Percentiles rank a stretch among this genome's conserved stretches.
These are phyloP conservation scores for Novymonas esmeraldas DNA, from an alignment of 208 protist genomes.

Conservation along the genomic window DNA sequence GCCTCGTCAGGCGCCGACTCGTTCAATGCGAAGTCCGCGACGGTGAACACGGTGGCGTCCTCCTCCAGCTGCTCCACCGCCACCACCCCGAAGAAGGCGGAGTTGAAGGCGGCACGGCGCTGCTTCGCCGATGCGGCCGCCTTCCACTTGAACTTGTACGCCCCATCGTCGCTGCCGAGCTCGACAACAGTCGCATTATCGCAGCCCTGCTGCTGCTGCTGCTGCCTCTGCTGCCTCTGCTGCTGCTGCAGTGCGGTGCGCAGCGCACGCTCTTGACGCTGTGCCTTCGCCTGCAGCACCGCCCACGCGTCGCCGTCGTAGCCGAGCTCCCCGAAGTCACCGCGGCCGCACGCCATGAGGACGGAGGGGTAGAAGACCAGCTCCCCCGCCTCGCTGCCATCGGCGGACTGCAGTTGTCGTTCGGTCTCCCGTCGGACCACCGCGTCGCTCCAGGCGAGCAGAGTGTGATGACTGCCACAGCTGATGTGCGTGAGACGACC, in stretches of 20 bases:
- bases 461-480: slow-evolving; percentile 81
- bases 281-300: slow-evolving; percentile 45
- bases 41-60: slow-evolving; percentile 1
- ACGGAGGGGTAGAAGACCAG: slow-evolving; percentile 48
- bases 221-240: not conserved
- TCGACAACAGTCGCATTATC: not conserved
- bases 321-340: slow-evolving; percentile 89
- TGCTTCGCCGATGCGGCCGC: slow-evolving; percentile 10
- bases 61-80: slow-evolving; percentile 12
- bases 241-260: slow-evolving; percentile 20
- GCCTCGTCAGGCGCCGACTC: too few species aligned
- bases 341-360: slow-evolving; percentile 69
- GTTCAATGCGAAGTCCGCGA: too few species aligned
- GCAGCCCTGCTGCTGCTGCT: not conserved
- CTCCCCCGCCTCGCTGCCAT: not conserved
- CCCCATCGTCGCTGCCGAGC: not conserved
- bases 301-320: slow-evolving; percentile 66
- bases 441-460: slow-evolving; percentile 64
- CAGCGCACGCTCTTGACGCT: slow-evolving; percentile 25
- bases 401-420: not conserved
- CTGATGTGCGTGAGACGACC: slow-evolving; percentile 77
- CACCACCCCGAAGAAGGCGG: slow-evolving; percentile 12
- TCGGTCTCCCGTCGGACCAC: slow-evolving; percentile 15
- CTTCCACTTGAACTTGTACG: slow-evolving; percentile 39
- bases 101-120: slow-evolving; percentile 26